Evolutionary conservation across 2,329 filamentous ascomycete species (phyloP).

Genomic region (Geoglossum cookeanum): DNA sequence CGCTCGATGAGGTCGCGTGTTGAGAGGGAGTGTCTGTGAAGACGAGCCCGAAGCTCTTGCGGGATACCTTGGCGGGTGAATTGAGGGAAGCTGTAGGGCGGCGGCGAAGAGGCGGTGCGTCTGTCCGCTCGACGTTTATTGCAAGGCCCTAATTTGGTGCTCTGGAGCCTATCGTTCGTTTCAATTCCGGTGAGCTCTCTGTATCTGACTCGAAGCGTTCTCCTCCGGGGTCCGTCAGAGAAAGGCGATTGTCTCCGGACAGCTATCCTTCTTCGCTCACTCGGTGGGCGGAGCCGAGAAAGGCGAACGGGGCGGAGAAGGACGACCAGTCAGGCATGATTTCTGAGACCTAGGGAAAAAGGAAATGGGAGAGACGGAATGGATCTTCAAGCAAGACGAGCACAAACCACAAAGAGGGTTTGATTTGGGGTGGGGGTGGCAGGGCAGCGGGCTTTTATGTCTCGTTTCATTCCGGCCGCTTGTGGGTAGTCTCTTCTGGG

Average conservation of each 20-base stretch:
- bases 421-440: not conserved
- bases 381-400: not conserved
- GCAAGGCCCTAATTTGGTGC: not conserved
- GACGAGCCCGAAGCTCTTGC: too few species aligned
- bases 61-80: too few species aligned
- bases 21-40: too few species aligned
- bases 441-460: too few species aligned
- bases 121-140: not conserved
- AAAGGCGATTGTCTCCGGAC: not conserved
- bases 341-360: not conserved
- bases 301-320: conserved; percentile 20
- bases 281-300: conserved; percentile 30
- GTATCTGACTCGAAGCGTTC: not conserved
- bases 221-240: conserved; percentile 4
- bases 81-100: too few species aligned
- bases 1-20: conserved; percentile 4
- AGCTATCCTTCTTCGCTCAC: conserved; percentile 23
- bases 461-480: too few species aligned
- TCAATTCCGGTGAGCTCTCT: too few species aligned
- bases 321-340: conserved; percentile 12
- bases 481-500: too few species aligned
- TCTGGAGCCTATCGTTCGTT: too few species aligned
- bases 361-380: too few species aligned
- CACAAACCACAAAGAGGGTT: not conserved
- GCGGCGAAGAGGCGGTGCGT: too few species aligned